Evolutionary conservation across 2,329 filamentous ascomycete species (phyloP), one percentile per base, ranked within the genome.

Genomic region (Colletotrichum zoysiae): DNA sequence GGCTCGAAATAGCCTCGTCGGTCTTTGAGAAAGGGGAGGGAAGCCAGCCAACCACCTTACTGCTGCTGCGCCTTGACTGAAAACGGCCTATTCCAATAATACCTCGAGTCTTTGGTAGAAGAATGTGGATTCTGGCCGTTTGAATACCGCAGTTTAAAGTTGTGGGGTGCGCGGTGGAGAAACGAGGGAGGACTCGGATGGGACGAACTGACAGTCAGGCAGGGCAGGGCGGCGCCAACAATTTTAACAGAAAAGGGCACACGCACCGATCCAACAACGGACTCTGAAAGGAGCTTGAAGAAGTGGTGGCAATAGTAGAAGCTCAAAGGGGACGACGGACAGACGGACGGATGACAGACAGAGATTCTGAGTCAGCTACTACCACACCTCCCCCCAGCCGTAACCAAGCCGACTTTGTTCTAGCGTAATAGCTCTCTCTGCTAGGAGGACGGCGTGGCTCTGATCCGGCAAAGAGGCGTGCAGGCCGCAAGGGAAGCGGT

Each of bases 331-430:
- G 3, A n/a, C n/a, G n/a, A n/a, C n/a, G n/a, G n/a, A 30, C 4
- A 30, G 42, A 44, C 33, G 40, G 40, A 30, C 30, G 30, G 30
- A 30, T 30, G 30, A 30, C 3, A 30, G 30, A 30, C 3, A 30
- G 30, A 30, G 40, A 50, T 40, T 71, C 58, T 71, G 69, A 71
- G 68, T 71, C 68, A 71, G 68, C 56, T 57, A 51, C 68, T 51
- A 38, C 58, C 62, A 44, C 35, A 20, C 44, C 44, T 20, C 46
- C 9, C 50, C 51, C 53, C 69, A 59, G 58, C 58, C 42, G 18
- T 63, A 57, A 58, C 35, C 70, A 60, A 65, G 70, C n/a, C 66
- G 55, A n/a, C 59, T 64, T 56, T 50, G 58, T 58, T 62, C 57
- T 55, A 61, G 59, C 35, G 53, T 44, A 38, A 40, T n/a, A n/a